Percentiles rank a stretch among this genome's conserved stretches.
Evolutionary conservation across 371 early-diverging fungal species (phyloP).

Genomic region (Circinella minor): DNA sequence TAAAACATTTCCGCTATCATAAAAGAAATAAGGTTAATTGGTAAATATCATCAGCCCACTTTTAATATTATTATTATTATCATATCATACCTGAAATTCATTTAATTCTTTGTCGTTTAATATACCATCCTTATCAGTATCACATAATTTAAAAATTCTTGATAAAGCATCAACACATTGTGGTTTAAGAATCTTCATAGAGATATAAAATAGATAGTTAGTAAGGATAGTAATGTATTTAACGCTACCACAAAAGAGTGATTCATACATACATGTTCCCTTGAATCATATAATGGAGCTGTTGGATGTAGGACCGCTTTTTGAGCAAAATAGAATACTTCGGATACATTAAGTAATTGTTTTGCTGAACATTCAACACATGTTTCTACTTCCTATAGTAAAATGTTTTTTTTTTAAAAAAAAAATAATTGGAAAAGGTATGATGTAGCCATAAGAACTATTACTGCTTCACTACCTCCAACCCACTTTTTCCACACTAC

Average conservation of each 20-base stretch:
- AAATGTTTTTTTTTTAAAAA: background rate
- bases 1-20: constrained; percentile 89
- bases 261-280: constrained; percentile 74
- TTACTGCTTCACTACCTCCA: too few relatives aligned
- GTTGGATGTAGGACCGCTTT: constrained; percentile 98
- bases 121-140: constrained; percentile 89
- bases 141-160: constrained; percentile 94
- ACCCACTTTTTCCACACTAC: too few relatives aligned
- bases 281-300: constrained; percentile 92
- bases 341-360: constrained; percentile 90
- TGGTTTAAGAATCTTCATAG: constrained; percentile 72
- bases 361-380: constrained; percentile 98
- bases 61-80: background rate
- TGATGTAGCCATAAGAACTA: background rate
- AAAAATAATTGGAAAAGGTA: background rate
- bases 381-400: constrained; percentile 91
- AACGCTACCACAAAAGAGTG: background rate
- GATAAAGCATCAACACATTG: constrained; percentile 89
- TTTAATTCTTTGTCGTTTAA: constrained; percentile 94
- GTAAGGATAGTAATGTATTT: background rate
- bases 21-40: too few relatives aligned
- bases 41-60: too few relatives aligned
- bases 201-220: background rate
- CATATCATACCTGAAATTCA: constrained; percentile 85
- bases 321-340: constrained; percentile 99